Evolutionary conservation across 768 basidiomycete species (phyloP).

Genomic region (Cystobasidium ongulense): DNA sequence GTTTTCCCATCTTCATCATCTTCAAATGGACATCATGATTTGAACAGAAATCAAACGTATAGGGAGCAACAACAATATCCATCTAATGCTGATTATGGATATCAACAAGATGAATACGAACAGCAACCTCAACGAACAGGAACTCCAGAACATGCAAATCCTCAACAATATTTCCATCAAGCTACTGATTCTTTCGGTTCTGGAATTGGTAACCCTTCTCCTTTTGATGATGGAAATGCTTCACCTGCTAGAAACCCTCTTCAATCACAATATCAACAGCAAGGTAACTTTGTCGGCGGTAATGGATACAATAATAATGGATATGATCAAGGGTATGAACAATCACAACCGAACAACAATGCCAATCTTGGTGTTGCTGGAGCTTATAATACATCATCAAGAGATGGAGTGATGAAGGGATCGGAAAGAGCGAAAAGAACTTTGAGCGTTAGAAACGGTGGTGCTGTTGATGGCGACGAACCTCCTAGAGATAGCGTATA

Average conservation of each 20-base stretch:
- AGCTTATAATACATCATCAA: no score
- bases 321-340: neutral
- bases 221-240: conserved; percentile 6
- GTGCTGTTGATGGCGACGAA: neutral
- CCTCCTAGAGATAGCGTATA: conserved; percentile 6
- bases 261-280: neutral
- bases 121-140: neutral
- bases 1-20: neutral
- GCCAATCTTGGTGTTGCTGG: no score
- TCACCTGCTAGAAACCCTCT: neutral
- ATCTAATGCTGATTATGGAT: neutral
- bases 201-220: neutral
- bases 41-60: neutral
- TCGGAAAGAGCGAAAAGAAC: conserved; percentile 20
- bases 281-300: neutral
- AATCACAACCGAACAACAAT: neutral
- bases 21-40: neutral
- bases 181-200: conserved; percentile 23
- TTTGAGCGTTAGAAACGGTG: conserved; percentile 31
- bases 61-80: neutral
- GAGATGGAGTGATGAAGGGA: neutral
- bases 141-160: conserved; percentile 19
- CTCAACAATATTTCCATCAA: conserved; percentile 29
- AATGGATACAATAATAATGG: neutral
- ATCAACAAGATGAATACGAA: neutral